These are phyloP conservation scores for Psilocybe mexicana DNA, from an alignment of 1,284 basidiomycete genomes.

Conservation along the genomic window DNA sequence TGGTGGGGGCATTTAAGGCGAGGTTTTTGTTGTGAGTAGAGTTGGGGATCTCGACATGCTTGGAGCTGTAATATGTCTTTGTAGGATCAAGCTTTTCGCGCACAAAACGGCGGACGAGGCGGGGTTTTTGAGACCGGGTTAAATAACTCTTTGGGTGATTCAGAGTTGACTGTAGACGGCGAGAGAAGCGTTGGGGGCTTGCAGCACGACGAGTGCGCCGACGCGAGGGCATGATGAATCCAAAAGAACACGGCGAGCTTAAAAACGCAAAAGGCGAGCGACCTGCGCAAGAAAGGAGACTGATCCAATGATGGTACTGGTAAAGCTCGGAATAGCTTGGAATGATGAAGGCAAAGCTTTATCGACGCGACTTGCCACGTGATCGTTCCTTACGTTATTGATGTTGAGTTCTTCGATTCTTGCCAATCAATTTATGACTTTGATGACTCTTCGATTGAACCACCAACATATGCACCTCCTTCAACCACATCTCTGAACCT, in stretches of 20 bases:
- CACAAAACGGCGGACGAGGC: slow-evolving; percentile 21
- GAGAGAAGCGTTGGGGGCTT: slow-evolving; percentile 10
- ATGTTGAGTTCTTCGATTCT: not conserved
- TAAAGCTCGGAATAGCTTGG: not conserved
- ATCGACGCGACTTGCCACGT: slow-evolving; percentile 13
- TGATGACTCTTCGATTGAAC: not conserved
- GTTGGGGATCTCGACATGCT: not conserved
- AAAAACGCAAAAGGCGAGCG: slow-evolving; percentile 8
- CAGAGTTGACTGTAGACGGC: not conserved
- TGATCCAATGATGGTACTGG: not conserved
- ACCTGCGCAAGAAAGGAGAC: slow-evolving; percentile 16
- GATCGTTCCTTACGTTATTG: slow-evolving; percentile 19
- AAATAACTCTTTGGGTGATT: slow-evolving; percentile 1
- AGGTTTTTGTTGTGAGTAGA: slow-evolving; percentile 4
- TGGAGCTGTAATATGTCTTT: slow-evolving; percentile 8
- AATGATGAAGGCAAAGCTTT: not conserved
- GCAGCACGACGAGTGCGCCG: slow-evolving; percentile 18
- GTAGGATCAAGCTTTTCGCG: slow-evolving; percentile 9
- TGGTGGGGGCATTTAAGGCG: slow-evolving; percentile 8
- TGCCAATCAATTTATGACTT: not conserved
- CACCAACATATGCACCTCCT: too few relatives aligned
- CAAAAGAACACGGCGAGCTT: not conserved
- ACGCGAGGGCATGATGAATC: slow-evolving; percentile 7
- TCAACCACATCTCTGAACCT: too few relatives aligned
- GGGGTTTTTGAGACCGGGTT: slow-evolving; percentile 18